Percentiles rank a stretch among this genome's conserved stretches.
These are phyloP conservation scores for Neonectria coccinea DNA, from an alignment of 2,329 filamentous ascomycete species.

Conservation along the genomic window DNA sequence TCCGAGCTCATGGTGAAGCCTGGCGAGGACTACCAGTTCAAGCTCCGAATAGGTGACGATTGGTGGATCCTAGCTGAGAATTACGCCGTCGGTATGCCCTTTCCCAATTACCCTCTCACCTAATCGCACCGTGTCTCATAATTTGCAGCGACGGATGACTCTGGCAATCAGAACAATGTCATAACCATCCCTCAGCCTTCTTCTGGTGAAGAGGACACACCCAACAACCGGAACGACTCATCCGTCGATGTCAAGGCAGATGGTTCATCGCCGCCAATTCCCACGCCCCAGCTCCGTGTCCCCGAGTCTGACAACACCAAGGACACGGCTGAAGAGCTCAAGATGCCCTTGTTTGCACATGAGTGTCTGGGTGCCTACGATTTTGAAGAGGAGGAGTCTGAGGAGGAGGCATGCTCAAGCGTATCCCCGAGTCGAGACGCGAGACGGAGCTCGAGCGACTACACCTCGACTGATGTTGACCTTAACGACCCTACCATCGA, in stretches of 20 bases:
- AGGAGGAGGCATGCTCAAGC: conserved; percentile 43
- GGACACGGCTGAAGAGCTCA: conserved; percentile 37
- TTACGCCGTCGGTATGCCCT: conserved; percentile 66
- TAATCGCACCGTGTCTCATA: background rate
- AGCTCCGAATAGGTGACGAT: conserved; percentile 74
- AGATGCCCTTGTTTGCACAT: conserved; percentile 60
- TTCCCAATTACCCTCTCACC: background rate
- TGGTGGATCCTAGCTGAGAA: conserved; percentile 78
- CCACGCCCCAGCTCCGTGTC: background rate
- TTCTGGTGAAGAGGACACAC: conserved; percentile 29
- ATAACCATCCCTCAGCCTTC: conserved; percentile 46
- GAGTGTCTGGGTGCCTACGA: conserved; percentile 59
- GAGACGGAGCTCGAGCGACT: conserved; percentile 34
- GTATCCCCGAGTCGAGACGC: conserved; percentile 34
- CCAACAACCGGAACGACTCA: conserved; percentile 25
- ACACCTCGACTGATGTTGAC: conserved; percentile 46
- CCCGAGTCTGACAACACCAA: conserved; percentile 20
- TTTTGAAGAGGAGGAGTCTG: conserved; percentile 48
- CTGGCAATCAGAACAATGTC: conserved; percentile 63
- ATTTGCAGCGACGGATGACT: conserved; percentile 53
- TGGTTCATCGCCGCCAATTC: background rate
- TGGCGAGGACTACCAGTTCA: conserved; percentile 76
- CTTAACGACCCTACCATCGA: conserved; percentile 62
- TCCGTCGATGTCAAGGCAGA: conserved; percentile 22
- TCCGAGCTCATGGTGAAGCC: conserved; percentile 66